Base-by-base conservation (phyloP, 1,139 yeast species). In the Suhomyces kunorum region DNA sequence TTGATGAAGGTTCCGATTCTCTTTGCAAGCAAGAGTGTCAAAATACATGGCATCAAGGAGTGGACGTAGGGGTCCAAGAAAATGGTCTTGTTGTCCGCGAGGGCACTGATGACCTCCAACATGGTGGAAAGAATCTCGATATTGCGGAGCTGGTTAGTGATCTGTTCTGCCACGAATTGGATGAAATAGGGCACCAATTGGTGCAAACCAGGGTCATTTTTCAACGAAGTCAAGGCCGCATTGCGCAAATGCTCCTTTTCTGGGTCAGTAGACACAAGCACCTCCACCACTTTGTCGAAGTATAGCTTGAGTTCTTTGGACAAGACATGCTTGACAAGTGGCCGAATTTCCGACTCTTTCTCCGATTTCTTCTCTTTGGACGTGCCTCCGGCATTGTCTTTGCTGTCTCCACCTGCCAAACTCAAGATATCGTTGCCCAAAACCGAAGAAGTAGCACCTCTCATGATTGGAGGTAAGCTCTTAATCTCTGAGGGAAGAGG, bases 1-100 rank as follows among this genome's bases (percentile, higher is more conserved):
- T 64, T 64, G 17, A 66, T 54, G 3, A 64, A 55, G 2, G 84
- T 78, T 0, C 98, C 98, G n/a, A 92, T 78, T 48, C 87, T 78
- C 56, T 89, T 90, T 2, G 98, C 97, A 44, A 94, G 74, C 38
- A 94, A 72, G 23, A 94, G 74, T 0, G 99, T 94, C 50, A 94
- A 72, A 26, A 92, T 83, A 49, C 97, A 87, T 16, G 99, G 98
- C 88, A 92, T 88, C 52, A 94, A 71, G 1, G 96, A 94, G 64
- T 94, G 98, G 38, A 94, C 90, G 55, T 92, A 94, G 9, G 98
- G 98, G 52, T 92, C 98, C 49, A 92, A 74, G 56, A 90, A 92
- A 34, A 94, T 82, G 17, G 96, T 84, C 41, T 82, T 82, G 63
- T 94, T 94, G 35, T 86, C 81, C 34, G 90, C 75, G 37, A 94